Conservation (phyloP, 1,284 basidiomycete species). For the Fereydounia khargensis region DNA sequence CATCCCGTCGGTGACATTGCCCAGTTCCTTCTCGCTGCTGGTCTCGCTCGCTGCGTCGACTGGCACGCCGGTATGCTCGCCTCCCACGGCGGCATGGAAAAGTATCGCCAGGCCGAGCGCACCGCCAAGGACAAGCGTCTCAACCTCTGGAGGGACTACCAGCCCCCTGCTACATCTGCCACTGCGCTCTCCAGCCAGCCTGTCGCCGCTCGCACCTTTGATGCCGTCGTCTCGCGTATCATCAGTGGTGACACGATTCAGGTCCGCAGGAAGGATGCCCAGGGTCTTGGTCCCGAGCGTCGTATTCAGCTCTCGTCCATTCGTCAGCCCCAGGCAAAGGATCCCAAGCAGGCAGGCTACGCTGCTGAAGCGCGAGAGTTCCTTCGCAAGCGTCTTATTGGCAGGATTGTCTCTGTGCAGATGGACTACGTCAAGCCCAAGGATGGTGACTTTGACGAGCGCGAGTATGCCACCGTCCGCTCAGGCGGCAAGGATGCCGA, state of each 20-base stretch:
- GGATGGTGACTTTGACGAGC: constrained; percentile 48
- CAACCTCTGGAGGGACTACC: constrained; percentile 72
- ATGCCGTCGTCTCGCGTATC: constrained; percentile 78
- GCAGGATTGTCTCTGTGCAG: constrained; percentile 43
- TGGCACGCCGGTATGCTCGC: constrained; percentile 94
- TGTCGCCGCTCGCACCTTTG: constrained; percentile 57
- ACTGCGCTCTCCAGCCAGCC: constrained; percentile 20
- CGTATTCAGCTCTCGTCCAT: constrained; percentile 86
- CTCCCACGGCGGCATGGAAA: constrained; percentile 62
- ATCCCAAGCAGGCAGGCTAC: constrained; percentile 82
- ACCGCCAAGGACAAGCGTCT: constrained; percentile 76
- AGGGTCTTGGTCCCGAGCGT: constrained; percentile 66
- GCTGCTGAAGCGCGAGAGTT: constrained; percentile 82
- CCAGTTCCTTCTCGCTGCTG: constrained; percentile 77
- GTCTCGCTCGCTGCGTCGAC: constrained; percentile 87
- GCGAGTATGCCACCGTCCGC: constrained; percentile 43
- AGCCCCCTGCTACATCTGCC: constrained; percentile 32
- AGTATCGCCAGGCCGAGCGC: constrained; percentile 79
- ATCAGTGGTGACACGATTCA: constrained; percentile 87
- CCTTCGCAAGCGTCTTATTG: constrained; percentile 48
- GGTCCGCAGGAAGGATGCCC: constrained; percentile 49
- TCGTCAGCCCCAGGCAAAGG: constrained; percentile 67
- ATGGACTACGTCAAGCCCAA: constrained; percentile 52
- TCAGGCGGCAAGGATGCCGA: constrained; percentile 61
- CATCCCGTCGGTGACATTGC: constrained; percentile 94